A percentile compares a stretch with the other conserved stretches of the same genome.
phyloP scores from a whole-genome alignment of 257 asterid genomes.

The Dorcoceras hygrometricum region DNA sequence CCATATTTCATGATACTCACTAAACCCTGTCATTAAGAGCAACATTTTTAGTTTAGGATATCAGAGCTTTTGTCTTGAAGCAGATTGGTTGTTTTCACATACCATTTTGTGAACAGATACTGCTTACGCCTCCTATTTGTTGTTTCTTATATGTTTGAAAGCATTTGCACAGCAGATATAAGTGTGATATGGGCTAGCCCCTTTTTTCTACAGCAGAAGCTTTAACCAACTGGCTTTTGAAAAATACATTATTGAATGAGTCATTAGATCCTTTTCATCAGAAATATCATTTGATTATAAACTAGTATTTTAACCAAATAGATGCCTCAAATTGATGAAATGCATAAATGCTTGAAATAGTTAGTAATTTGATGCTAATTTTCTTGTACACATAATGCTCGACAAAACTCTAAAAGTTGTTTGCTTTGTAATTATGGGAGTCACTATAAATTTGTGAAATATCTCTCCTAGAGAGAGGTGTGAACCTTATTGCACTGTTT shows the following conservation, averaged over 20 bases:
- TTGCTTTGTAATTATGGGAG: not conserved
- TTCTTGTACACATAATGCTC: not conserved
- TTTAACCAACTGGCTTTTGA: not conserved
- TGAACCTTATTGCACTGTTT: not conserved
- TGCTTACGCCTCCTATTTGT: not conserved
- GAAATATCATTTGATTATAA: not conserved
- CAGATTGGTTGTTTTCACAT: not conserved
- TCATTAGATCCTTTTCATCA: not conserved
- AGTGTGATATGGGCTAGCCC: not conserved
- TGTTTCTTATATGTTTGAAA: not conserved
- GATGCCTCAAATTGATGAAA: not conserved
- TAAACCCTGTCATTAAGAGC: not conserved
- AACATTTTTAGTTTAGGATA: not conserved
- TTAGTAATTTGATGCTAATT: not conserved
- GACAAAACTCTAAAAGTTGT: not conserved
- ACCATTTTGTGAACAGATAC: not conserved
- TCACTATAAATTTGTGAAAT: not conserved
- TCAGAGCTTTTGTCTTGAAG: not conserved
- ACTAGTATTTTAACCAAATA: not conserved
- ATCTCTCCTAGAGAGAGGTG: not conserved
- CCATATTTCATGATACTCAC: constrained; percentile 1
- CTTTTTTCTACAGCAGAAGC: not conserved
- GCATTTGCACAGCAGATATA: no score
- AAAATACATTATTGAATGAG: no score
- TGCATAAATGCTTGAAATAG: not conserved